phyloP scores from a whole-genome alignment of 257 asterid genomes.

The Eucommia ulmoides region DNA sequence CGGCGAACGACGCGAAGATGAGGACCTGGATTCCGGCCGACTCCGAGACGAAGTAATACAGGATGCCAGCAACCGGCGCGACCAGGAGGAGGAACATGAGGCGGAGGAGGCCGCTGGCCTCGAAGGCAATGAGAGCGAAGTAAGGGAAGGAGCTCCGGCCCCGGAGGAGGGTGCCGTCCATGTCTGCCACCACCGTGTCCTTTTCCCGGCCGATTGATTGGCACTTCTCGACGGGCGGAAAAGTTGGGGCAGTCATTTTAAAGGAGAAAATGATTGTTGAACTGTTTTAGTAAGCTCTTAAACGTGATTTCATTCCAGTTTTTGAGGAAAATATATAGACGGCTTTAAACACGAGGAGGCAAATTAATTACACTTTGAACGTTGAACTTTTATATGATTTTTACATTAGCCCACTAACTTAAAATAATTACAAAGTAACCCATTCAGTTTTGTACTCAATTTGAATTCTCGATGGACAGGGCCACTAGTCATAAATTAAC shows the following conservation, averaged over 20 bases:
- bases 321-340: no score
- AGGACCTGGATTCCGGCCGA: conserved; percentile 44
- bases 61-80: conserved; percentile 37
- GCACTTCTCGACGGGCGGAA: conserved; percentile 38
- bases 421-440: no score
- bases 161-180: conserved; percentile 49
- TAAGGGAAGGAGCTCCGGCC: conserved; percentile 52
- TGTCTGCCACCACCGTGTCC: conserved; percentile 46
- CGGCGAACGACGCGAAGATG: conserved; percentile 30
- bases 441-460: no score
- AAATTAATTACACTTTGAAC: no score
- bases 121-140: conserved; percentile 43
- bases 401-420: no score
- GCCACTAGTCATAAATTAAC: no score
- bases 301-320: no score
- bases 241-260: conserved; percentile 14
- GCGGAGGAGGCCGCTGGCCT: conserved; percentile 35
- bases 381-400: no score
- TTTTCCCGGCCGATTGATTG: conserved; percentile 37
- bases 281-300: no score
- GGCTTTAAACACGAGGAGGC: no score
- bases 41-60: conserved; percentile 42
- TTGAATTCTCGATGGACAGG: no score
- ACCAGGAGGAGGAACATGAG: conserved; percentile 32
- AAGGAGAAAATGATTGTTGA: no score